phyloP scores from a whole-genome alignment of 1,139 yeast species.

The Geotrichum fermentans region DNA sequence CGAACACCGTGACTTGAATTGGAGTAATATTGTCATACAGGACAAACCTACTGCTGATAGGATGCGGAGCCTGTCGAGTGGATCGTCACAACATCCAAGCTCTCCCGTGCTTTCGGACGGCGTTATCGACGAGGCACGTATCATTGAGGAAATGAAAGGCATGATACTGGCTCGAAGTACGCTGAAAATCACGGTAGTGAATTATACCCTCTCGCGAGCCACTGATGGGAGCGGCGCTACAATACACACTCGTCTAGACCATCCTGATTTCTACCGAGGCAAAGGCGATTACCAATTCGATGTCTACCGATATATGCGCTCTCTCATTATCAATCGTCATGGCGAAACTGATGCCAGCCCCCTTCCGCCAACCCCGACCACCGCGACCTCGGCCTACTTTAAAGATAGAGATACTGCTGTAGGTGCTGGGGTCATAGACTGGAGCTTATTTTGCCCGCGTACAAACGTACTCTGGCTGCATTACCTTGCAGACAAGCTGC shows the following conservation, averaged over 20 bases:
- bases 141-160: slow-evolving; percentile 15
- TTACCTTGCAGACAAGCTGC: slow-evolving; percentile 43
- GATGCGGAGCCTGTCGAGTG: slow-evolving; percentile 15
- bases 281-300: slow-evolving; percentile 52
- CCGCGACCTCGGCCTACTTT: slow-evolving; percentile 13
- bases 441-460: slow-evolving; percentile 42
- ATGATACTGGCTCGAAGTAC: slow-evolving; percentile 17
- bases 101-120: not conserved
- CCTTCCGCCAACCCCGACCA: slow-evolving; percentile 12
- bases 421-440: slow-evolving; percentile 34
- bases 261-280: slow-evolving; percentile 50
- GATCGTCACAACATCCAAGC: not conserved
- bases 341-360: not conserved
- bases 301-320: slow-evolving; percentile 47
- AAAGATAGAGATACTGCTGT: slow-evolving; percentile 7
- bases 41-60: slow-evolving; percentile 20
- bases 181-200: slow-evolving; percentile 49
- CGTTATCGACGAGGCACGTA: not conserved
- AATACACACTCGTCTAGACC: slow-evolving; percentile 40
- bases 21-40: slow-evolving; percentile 51
- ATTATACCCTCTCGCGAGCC: slow-evolving; percentile 52
- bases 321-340: slow-evolving; percentile 22
- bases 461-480: slow-evolving; percentile 52
- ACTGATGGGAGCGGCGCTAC: slow-evolving; percentile 26
- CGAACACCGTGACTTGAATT: slow-evolving; percentile 64